These are phyloP conservation scores for Hymenoscyphus scutula DNA, from an alignment of 2,329 filamentous ascomycete species.

Conservation along the genomic window DNA sequence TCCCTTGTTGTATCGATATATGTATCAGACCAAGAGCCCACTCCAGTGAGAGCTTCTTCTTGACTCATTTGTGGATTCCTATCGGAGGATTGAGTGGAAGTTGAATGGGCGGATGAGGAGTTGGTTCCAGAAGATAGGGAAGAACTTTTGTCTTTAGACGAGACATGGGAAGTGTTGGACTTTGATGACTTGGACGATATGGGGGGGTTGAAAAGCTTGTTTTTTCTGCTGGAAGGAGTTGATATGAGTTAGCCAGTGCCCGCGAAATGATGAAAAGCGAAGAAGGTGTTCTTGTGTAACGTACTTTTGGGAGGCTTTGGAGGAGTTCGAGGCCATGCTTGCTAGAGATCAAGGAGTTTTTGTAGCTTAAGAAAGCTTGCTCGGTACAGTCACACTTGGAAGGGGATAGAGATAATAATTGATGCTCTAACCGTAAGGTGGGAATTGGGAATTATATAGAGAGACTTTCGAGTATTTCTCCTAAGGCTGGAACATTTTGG, in stretches of 20 bases:
- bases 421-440: no score
- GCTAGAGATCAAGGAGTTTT: no score
- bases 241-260: not conserved
- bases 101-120: not conserved
- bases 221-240: not conserved
- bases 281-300: not conserved
- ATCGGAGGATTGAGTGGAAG: not conserved
- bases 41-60: not conserved
- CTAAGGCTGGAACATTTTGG: no score
- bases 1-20: not conserved
- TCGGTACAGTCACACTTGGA: no score
- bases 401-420: no score
- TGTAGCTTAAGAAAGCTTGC: no score
- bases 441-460: no score
- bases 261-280: not conserved
- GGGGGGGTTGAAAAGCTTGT: not conserved
- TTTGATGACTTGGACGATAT: not conserved
- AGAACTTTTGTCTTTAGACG: not conserved
- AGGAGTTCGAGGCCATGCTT: not conserved
- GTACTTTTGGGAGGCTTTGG: not conserved
- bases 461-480: no score
- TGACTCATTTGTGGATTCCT: not conserved
- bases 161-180: not conserved
- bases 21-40: not conserved
- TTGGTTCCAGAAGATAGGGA: not conserved